phyloP scores from a whole-genome alignment of 345 rosid genomes.

The Conringia planisiliqua region DNA sequence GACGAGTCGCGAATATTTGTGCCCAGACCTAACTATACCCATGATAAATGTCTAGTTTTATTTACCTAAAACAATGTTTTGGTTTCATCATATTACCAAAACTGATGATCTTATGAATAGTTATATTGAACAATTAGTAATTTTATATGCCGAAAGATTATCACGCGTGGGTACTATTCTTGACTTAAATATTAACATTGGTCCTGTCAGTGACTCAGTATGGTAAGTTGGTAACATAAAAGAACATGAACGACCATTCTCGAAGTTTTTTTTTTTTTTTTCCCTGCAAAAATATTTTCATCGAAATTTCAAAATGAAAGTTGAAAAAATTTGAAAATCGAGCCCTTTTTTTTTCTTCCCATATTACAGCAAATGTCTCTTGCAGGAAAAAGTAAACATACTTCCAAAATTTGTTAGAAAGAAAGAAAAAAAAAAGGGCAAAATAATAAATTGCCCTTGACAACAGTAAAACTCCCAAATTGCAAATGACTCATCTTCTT shows the following conservation, averaged over 20 bases:
- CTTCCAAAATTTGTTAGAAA: background rate
- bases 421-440: background rate
- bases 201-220: background rate
- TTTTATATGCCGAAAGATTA: constrained; percentile 19
- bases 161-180: constrained; percentile 13
- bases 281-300: background rate
- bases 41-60: background rate
- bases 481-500: constrained; percentile 38
- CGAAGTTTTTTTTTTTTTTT: background rate
- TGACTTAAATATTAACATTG: background rate
- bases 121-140: background rate
- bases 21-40: too few species aligned
- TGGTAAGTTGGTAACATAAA: background rate
- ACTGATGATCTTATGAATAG: background rate
- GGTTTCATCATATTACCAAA: constrained; percentile 16
- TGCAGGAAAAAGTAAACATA: constrained; percentile 1
- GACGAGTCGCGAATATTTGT: too few species aligned
- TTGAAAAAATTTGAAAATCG: background rate
- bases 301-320: background rate
- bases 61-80: background rate
- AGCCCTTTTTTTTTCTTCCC: background rate
- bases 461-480: constrained; percentile 25
- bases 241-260: background rate
- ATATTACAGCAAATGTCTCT: background rate
- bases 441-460: constrained; percentile 4